Evolutionary conservation across 1,284 basidiomycete species (phyloP).

Genomic region (Puccinia horiana): DNA sequence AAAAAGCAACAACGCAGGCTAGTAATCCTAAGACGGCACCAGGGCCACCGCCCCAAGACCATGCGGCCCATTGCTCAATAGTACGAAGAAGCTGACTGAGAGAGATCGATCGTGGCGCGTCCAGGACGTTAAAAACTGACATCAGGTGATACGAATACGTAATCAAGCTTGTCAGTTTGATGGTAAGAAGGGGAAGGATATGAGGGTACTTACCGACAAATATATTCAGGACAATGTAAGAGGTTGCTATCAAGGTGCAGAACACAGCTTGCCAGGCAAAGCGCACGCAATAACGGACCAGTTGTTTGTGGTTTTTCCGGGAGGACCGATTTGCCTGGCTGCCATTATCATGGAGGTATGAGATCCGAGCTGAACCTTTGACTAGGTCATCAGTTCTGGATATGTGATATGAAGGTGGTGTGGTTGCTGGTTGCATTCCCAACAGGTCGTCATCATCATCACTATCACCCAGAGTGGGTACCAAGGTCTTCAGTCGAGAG

Average conservation of each 20-base stretch:
- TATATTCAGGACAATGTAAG: conserved; percentile 48
- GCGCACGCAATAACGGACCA: conserved; percentile 38
- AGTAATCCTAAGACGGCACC: conserved; percentile 42
- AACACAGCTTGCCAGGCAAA: conserved; percentile 45
- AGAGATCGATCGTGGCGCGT: conserved; percentile 41
- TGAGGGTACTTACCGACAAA: conserved; percentile 25
- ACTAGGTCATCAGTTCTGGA: conserved; percentile 4
- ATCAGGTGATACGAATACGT: neutral
- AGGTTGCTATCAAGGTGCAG: conserved; percentile 44
- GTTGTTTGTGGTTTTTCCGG: conserved; percentile 38
- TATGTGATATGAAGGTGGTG: conserved; percentile 21
- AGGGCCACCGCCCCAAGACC: conserved; percentile 49
- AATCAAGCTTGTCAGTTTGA: neutral
- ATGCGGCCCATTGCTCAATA: conserved; percentile 47
- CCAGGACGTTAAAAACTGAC: conserved; percentile 35
- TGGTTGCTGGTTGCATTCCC: conserved; percentile 9
- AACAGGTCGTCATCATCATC: conserved; percentile 39
- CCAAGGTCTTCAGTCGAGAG: conserved; percentile 19
- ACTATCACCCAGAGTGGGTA: conserved; percentile 13
- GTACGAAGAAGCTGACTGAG: conserved; percentile 41
- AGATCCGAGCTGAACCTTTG: conserved; percentile 14
- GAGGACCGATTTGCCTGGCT: neutral
- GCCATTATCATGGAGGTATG: conserved; percentile 19
- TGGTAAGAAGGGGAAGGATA: neutral
- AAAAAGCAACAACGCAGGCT: conserved; percentile 46